phyloP scores from a whole-genome alignment of 1,139 yeast genomes.

The Casaregolazyma suthepensis region DNA sequence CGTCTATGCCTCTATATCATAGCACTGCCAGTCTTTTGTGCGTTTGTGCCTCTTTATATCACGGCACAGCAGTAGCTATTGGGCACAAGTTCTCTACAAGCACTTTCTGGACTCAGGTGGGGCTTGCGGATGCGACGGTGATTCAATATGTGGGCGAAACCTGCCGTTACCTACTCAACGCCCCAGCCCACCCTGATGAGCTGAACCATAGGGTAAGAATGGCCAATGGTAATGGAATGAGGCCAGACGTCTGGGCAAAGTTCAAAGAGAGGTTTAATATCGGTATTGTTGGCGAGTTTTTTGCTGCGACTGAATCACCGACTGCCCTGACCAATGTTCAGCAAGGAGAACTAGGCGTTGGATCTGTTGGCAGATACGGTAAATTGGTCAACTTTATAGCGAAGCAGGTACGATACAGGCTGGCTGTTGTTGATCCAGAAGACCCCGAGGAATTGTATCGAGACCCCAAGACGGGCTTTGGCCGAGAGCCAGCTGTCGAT shows the following conservation, averaged over 20 bases:
- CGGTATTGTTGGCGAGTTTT: conserved; percentile 78
- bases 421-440: conserved; percentile 75
- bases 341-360: conserved; percentile 72
- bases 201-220: conserved; percentile 54
- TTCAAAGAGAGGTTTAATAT: conserved; percentile 76
- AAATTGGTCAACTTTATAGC: conserved; percentile 14
- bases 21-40: conserved; percentile 91
- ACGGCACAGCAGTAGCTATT: conserved; percentile 67
- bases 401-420: conserved; percentile 19
- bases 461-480: conserved; percentile 63
- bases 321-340: conserved; percentile 83
- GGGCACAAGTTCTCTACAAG: conserved; percentile 80
- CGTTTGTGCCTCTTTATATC: conserved; percentile 60
- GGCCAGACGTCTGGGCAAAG: conserved; percentile 85
- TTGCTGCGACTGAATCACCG: conserved; percentile 92
- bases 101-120: conserved; percentile 88
- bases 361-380: conserved; percentile 87
- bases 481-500: conserved; percentile 43
- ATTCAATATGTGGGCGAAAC: conserved; percentile 95
- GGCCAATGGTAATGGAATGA: conserved; percentile 90
- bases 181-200: conserved; percentile 66
- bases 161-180: conserved; percentile 74
- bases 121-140: conserved; percentile 63
- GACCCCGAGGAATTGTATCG: conserved; percentile 69
- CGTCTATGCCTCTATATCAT: conserved; percentile 95